Base-by-base conservation (phyloP, 306 rosid species). In the Citrullus amarus region DNA sequence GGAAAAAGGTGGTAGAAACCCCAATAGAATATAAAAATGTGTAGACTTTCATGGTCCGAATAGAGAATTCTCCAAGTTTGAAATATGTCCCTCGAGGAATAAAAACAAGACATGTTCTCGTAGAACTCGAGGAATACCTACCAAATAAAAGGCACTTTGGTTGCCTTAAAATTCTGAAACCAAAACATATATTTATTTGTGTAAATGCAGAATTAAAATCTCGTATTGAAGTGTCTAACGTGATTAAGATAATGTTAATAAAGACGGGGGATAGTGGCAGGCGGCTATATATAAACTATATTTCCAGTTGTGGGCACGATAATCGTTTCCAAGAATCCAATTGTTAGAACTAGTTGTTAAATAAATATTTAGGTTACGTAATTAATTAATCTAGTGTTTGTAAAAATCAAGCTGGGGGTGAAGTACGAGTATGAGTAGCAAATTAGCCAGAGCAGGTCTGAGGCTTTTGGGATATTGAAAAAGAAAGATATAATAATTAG, bases 221-320 rank as follows among this genome's bases (percentile, higher is more conserved):
- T 39, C 2, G 30, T 0, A n/a, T 36, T 36, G 48, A 67, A 67
- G 50, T 16, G 56, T 51, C 56, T 51, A 18, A 43, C 5, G 34
- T 68, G 18, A 43, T 2, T 41, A 68, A 10, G 36, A 43, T 43
- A 69, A 69, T 67, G 32, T 67, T 39, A 67, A 69, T 20, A 20
- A 69, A 43, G 6, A 20, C 6, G 57, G 9, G 36, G 20, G 28
- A 54, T 68, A 39, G 54, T 41, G 54, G 34, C 54, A n/a, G 72
- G 72, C 72, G 25, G 48, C 72, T 65, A 28, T 12, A 68, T 68
- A n/a, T 20, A 68, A 25, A 53, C 57, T 41, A 68, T 67, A 38
- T 38, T 39, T 67, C 54, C 53, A 68, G 75, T 69, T 12, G 75
- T 43, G 75, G 75, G 12, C n/a, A 69, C 75, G 15, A 69, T 69